These are phyloP conservation scores for Nakazawaea wickerhamii DNA, from an alignment of 805 yeast genomes.

Conservation along the genomic window DNA sequence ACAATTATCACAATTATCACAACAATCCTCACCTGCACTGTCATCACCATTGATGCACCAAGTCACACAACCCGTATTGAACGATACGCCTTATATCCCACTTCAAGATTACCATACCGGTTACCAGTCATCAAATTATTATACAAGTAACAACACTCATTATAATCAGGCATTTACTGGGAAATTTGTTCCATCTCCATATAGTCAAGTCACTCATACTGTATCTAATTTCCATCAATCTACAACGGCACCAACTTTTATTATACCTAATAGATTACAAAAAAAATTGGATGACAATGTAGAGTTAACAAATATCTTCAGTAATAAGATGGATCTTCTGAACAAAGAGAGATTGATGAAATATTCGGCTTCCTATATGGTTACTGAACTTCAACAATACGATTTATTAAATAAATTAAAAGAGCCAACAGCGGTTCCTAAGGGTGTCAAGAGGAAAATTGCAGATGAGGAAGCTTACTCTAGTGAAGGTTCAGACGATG, in stretches of 20 bases:
- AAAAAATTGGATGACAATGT: constrained; percentile 2
- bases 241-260: constrained; percentile 5
- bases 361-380: constrained; percentile 5
- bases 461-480: constrained; percentile 18
- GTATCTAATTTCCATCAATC: constrained; percentile 5
- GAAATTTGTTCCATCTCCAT: constrained; percentile 11
- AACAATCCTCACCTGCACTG: not conserved
- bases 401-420: constrained; percentile 3
- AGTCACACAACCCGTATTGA: not conserved
- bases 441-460: constrained; percentile 1
- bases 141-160: not conserved
- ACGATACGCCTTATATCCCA: not conserved
- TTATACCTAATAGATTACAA: constrained; percentile 9
- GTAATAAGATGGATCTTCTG: constrained; percentile 5
- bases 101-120: not conserved
- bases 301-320: constrained; percentile 1
- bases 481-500: constrained; percentile 27
- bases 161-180: constrained; percentile 2
- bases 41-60: not conserved
- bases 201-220: constrained; percentile 5
- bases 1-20: not conserved
- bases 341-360: constrained; percentile 12
- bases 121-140: not conserved
- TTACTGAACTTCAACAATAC: constrained; percentile 8
- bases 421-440: constrained; percentile 1